These are phyloP conservation scores for Coprinopsis cinerea DNA, from an alignment of 768 basidiomycete species.

Conservation along the genomic window DNA sequence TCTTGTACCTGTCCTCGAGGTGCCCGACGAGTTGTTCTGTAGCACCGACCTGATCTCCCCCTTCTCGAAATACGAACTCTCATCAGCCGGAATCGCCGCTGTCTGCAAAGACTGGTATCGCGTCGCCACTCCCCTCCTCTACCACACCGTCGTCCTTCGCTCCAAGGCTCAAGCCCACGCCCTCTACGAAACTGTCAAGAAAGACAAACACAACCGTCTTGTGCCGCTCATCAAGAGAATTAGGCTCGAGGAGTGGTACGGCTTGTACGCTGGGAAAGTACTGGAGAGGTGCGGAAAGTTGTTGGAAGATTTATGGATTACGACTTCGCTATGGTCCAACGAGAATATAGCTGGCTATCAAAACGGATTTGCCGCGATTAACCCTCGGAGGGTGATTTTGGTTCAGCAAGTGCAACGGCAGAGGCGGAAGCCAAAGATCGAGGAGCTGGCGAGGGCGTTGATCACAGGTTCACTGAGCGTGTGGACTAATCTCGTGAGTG, in stretches of 20 bases:
- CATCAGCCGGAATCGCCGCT: constrained; percentile 15
- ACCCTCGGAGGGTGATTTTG: not conserved
- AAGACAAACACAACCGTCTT: not conserved
- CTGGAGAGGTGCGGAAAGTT: not conserved
- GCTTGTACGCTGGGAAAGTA: not conserved
- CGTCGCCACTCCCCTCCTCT: constrained; percentile 20
- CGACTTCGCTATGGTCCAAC: not conserved
- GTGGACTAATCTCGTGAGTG: no score
- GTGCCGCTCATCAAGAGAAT: not conserved
- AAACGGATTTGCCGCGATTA: not conserved
- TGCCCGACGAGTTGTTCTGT: no score
- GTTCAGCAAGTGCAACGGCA: no score
- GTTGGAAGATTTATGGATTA: not conserved
- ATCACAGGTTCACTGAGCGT: no score
- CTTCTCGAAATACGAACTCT: no score
- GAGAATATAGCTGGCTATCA: not conserved
- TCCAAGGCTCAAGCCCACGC: constrained; percentile 20
- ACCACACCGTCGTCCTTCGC: constrained; percentile 20
- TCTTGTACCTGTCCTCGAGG: no score
- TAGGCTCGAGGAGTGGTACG: not conserved
- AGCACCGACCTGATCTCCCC: no score
- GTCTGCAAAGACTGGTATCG: constrained; percentile 23
- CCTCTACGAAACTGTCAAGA: constrained; percentile 9
- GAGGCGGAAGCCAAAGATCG: no score
- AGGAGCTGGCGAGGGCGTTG: no score